phyloP scores from a whole-genome alignment of 2,329 filamentous ascomycete species.

The Plenodomus biglobosus region DNA sequence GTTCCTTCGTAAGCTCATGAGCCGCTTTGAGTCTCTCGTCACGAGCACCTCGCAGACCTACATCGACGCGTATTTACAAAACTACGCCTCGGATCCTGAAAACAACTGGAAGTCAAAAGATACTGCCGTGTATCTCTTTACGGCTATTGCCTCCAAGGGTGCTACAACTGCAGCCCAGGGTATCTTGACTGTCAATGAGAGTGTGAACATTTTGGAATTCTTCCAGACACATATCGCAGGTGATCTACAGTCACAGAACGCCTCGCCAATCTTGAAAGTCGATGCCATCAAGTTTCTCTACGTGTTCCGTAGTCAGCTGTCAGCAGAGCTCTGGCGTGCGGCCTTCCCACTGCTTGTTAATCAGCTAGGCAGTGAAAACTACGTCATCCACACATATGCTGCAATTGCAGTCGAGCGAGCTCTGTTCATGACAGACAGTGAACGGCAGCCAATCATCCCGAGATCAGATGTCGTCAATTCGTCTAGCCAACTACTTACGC shows the following conservation, averaged over 20 bases:
- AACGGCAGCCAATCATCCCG: constrained; percentile 76
- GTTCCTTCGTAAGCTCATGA: constrained; percentile 85
- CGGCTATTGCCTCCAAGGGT: constrained; percentile 91
- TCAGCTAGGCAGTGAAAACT: constrained; percentile 85
- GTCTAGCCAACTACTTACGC: constrained; percentile 81
- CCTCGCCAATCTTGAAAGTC: constrained; percentile 87
- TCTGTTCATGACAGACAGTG: constrained; percentile 76
- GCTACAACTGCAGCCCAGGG: constrained; percentile 83
- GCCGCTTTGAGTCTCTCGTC: constrained; percentile 82
- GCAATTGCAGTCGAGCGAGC: constrained; percentile 95
- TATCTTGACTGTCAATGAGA: constrained; percentile 81
- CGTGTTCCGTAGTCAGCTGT: constrained; percentile 92
- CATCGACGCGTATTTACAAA: constrained; percentile 77
- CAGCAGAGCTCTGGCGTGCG: constrained; percentile 85
- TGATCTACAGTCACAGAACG: constrained; percentile 74
- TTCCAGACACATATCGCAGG: constrained; percentile 89
- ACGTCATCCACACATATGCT: constrained; percentile 96
- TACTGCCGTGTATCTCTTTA: constrained; percentile 95
- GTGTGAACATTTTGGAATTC: constrained; percentile 86
- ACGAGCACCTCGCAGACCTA: constrained; percentile 86
- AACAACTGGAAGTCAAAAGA: constrained; percentile 96
- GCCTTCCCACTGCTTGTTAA: constrained; percentile 89
- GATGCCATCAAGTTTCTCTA: constrained; percentile 98
- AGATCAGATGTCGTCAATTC: constrained; percentile 76
- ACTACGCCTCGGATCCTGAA: constrained; percentile 65